Conservation (phyloP, 2,329 filamentous ascomycete species). For the Aspergillus amoenus region DNA sequence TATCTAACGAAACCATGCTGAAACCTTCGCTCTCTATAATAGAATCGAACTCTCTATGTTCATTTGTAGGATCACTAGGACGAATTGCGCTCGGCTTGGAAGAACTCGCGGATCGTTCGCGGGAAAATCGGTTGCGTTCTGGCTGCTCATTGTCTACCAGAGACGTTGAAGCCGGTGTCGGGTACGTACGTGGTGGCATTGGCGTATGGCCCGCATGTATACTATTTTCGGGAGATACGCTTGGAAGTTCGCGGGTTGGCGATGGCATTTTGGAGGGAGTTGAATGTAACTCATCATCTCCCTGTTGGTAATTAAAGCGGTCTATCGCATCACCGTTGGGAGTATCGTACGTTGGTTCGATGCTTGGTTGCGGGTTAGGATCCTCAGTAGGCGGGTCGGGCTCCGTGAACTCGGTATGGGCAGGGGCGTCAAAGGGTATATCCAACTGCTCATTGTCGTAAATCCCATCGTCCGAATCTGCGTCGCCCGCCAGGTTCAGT, state of each 20-base stretch:
- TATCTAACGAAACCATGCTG: constrained; percentile 57
- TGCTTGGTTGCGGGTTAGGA: constrained; percentile 20
- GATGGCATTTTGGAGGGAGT: constrained; percentile 38
- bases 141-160: constrained; percentile 36
- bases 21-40: constrained; percentile 59
- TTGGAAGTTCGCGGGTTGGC: constrained; percentile 25
- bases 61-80: constrained; percentile 38
- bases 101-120: neutral
- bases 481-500: constrained; percentile 31
- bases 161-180: constrained; percentile 42
- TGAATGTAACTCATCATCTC: constrained; percentile 29
- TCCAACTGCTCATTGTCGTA: constrained; percentile 16
- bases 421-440: constrained; percentile 22
- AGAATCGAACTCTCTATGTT: constrained; percentile 52
- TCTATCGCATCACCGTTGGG: constrained; percentile 30
- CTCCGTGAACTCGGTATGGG: constrained; percentile 13
- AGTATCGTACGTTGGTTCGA: constrained; percentile 29
- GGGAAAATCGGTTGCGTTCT: constrained; percentile 15
- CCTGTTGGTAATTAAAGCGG: constrained; percentile 25
- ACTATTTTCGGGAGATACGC: constrained; percentile 33
- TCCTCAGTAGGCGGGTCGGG: constrained; percentile 1
- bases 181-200: constrained; percentile 35
- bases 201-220: constrained; percentile 27
- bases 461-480: constrained; percentile 21
- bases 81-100: constrained; percentile 4